These are phyloP conservation scores for Botrytis paeoniae DNA, from an alignment of 2,329 filamentous ascomycete genomes.

Conservation along the genomic window DNA sequence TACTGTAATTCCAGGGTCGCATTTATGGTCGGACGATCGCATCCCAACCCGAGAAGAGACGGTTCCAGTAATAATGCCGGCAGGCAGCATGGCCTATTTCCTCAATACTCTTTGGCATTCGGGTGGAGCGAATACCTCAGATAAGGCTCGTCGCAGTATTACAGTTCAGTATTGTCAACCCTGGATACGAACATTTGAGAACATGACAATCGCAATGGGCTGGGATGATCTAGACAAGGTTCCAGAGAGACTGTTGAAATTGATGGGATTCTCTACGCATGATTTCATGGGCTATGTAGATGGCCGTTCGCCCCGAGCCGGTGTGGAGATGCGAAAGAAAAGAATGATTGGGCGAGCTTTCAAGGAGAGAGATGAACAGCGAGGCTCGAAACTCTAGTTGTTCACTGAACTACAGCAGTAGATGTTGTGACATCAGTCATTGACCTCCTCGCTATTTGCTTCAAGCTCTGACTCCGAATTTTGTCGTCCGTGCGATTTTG, in stretches of 20 bases:
- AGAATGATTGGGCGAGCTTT: slow-evolving; percentile 34
- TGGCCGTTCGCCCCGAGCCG: slow-evolving; percentile 31
- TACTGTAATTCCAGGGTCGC: slow-evolving; percentile 35
- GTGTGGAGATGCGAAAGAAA: slow-evolving; percentile 36
- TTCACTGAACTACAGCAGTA: not conserved
- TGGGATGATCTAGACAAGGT: slow-evolving; percentile 35
- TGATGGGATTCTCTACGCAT: slow-evolving; percentile 35
- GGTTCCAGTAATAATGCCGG: slow-evolving; percentile 35
- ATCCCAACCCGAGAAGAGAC: slow-evolving; percentile 33
- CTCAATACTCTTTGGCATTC: slow-evolving; percentile 36
- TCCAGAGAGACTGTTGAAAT: slow-evolving; percentile 29
- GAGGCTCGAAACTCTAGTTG: slow-evolving; percentile 7
- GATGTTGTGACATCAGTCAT: not conserved
- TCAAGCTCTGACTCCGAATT: not conserved
- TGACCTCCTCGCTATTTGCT: not conserved
- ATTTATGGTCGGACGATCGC: slow-evolving; percentile 35
- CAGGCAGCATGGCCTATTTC: slow-evolving; percentile 36
- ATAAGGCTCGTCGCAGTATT: slow-evolving; percentile 28
- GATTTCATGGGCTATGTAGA: slow-evolving; percentile 37
- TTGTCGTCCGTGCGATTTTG: not conserved
- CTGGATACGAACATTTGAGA: slow-evolving; percentile 42
- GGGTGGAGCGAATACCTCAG: slow-evolving; percentile 32
- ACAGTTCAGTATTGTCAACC: slow-evolving; percentile 37
- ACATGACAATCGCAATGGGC: slow-evolving; percentile 40
- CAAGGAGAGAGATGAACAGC: slow-evolving; percentile 18